A percentile compares a stretch with the other conserved stretches of the same genome.
These are phyloP conservation scores for Allomyces javanicus DNA, from an alignment of 192 early-diverging fungal species.

Conservation along the genomic window DNA sequence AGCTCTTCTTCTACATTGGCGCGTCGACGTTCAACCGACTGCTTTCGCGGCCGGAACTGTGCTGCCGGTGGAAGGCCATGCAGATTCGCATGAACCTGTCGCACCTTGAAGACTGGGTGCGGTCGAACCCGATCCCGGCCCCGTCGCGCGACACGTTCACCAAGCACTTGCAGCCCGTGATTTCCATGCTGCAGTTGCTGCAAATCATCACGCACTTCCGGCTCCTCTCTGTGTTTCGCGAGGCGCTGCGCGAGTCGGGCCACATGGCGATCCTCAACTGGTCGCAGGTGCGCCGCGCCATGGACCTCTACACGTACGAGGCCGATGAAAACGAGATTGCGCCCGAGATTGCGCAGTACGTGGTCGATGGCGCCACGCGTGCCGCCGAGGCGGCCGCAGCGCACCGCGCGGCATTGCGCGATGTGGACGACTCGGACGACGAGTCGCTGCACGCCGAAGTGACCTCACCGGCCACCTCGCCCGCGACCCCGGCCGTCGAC, in stretches of 20 bases:
- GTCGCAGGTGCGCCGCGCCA: conserved; percentile 47
- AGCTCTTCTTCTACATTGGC: conserved; percentile 58
- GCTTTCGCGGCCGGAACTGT: conserved; percentile 47
- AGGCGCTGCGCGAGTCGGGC: conserved; percentile 44
- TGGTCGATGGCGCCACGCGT: conserved; percentile 50
- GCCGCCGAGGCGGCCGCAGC: conserved; percentile 16
- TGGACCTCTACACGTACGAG: conserved; percentile 72
- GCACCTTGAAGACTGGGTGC: conserved; percentile 67
- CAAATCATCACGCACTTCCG: conserved; percentile 58
- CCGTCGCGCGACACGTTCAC: conserved; percentile 9
- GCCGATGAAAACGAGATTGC: conserved; percentile 52
- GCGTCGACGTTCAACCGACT: conserved; percentile 72
- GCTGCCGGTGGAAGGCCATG: conserved; percentile 59
- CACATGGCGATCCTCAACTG: conserved; percentile 33
- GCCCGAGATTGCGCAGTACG: conserved; percentile 55
- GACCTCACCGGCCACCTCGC: background rate
- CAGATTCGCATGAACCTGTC: conserved; percentile 70
- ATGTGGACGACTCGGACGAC: conserved; percentile 1
- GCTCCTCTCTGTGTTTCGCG: conserved; percentile 51
- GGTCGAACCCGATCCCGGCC: conserved; percentile 26
- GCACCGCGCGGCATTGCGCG: conserved; percentile 10
- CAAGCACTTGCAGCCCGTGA: conserved; percentile 39
- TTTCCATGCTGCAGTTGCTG: conserved; percentile 63
- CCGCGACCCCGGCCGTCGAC: conserved; percentile 14
- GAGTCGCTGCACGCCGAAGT: background rate